phyloP scores from a whole-genome alignment of 306 rosid species.

The Psophocarpus tetragonolobus region DNA sequence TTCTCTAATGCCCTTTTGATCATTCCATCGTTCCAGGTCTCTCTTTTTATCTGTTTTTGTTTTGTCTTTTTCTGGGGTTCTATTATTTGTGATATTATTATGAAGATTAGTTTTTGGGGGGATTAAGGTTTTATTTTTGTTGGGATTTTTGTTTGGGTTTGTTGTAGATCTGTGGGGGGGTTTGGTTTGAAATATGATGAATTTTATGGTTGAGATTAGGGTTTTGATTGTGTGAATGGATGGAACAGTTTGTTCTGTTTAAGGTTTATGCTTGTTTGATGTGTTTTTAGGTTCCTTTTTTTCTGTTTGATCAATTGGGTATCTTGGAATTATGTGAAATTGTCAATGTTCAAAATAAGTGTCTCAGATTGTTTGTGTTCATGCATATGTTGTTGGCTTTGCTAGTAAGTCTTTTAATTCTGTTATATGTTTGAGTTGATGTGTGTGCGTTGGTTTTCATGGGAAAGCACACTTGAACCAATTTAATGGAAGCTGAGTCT shows the following conservation, averaged over 20 bases:
- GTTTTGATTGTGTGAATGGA: slow-evolving; percentile 32
- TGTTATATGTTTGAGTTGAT: neutral
- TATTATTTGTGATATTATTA: neutral
- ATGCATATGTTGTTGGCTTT: slow-evolving; percentile 15
- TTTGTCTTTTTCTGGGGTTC: neutral
- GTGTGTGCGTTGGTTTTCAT: slow-evolving; percentile 10
- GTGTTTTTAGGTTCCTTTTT: neutral
- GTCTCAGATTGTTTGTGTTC: neutral
- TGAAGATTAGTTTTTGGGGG: no score
- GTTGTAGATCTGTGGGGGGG: slow-evolving; percentile 31
- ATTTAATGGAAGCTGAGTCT: neutral
- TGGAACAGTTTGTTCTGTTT: slow-evolving; percentile 22
- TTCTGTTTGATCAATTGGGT: neutral
- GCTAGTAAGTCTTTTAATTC: neutral
- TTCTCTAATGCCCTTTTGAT: slow-evolving; percentile 35
- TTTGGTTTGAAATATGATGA: slow-evolving; percentile 21
- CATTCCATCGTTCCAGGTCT: slow-evolving; percentile 37
- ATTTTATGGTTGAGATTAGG: slow-evolving; percentile 33
- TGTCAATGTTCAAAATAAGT: neutral
- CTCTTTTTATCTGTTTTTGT: neutral
- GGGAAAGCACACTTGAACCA: neutral
- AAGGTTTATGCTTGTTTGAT: slow-evolving; percentile 23
- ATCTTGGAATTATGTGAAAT: neutral
- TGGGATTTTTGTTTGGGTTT: slow-evolving; percentile 20
- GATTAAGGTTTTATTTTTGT: neutral